phyloP scores from a whole-genome alignment of 169 alveolate genomes.

The Perkinsus olseni region DNA sequence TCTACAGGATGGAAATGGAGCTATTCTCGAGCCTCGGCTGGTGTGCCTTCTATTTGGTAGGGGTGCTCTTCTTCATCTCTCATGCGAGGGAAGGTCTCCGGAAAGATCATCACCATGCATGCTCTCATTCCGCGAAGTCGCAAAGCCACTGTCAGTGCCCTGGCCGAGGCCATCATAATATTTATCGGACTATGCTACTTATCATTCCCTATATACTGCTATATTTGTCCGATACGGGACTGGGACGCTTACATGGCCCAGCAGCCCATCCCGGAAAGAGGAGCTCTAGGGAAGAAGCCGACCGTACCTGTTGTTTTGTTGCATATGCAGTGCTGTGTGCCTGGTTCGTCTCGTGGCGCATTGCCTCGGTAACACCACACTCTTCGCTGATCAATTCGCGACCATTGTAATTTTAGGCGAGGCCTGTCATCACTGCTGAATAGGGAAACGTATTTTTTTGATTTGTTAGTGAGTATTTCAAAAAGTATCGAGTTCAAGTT shows the following conservation, averaged over 20 bases:
- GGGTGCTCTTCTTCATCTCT: background rate
- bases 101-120: background rate
- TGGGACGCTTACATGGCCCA: background rate
- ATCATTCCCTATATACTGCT: background rate
- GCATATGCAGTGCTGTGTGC: background rate
- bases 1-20: slow-evolving; percentile 17
- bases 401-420: background rate
- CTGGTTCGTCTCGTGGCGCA: background rate
- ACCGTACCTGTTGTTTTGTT: background rate
- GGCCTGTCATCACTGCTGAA: background rate
- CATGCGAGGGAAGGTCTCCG: background rate
- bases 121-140: background rate
- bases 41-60: background rate
- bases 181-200: background rate
- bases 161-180: background rate
- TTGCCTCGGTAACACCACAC: background rate
- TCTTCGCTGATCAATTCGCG: background rate
- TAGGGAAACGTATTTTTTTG: too few species aligned
- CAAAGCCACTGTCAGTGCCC: background rate
- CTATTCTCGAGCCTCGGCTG: background rate
- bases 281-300: too few species aligned
- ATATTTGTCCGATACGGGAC: background rate
- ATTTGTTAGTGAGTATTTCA: background rate
- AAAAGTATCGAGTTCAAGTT: background rate
- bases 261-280: too few species aligned